Evolutionary conservation across 2,329 filamentous ascomycete species (phyloP).

Genomic region (Stemphylium vesicarium): DNA sequence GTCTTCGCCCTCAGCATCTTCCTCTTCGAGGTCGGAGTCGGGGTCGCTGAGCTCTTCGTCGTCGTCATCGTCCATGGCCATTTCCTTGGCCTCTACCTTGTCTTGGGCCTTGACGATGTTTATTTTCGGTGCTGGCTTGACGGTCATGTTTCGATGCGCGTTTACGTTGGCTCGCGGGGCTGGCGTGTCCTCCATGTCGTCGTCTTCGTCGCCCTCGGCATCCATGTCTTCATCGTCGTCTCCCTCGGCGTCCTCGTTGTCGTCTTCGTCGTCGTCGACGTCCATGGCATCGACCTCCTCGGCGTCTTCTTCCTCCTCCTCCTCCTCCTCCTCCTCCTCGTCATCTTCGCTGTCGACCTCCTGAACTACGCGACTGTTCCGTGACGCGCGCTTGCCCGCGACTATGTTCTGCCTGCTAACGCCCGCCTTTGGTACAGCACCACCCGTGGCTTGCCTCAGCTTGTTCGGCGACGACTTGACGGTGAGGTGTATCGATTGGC

Average conservation of each 20-base stretch:
- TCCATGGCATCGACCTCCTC: constrained; percentile 51
- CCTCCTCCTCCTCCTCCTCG: constrained; percentile 45
- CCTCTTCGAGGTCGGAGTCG: constrained; percentile 51
- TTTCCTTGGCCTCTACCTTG: constrained; percentile 58
- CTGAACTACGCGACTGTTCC: constrained; percentile 48
- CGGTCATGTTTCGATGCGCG: constrained; percentile 27
- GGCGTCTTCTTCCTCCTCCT: constrained; percentile 33
- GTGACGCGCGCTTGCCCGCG: constrained; percentile 46
- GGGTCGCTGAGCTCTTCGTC: constrained; percentile 52
- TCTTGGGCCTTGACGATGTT: constrained; percentile 45
- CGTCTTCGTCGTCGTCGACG: constrained; percentile 45
- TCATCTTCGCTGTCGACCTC: constrained; percentile 53
- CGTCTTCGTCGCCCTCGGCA: constrained; percentile 48
- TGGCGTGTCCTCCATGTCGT: constrained; percentile 46
- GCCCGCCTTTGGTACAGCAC: constrained; percentile 33
- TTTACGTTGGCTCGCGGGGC: constrained; percentile 35
- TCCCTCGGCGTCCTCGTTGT: constrained; percentile 45
- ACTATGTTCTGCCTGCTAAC: constrained; percentile 48
- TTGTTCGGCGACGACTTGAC: constrained; percentile 59
- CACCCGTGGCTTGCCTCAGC: constrained; percentile 55
- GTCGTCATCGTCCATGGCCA: constrained; percentile 57
- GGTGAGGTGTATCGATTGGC: constrained; percentile 56
- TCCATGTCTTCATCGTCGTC: constrained; percentile 51
- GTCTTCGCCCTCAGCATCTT: constrained; percentile 56
- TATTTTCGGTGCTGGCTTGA: constrained; percentile 47